Evolutionary conservation across 176 grass and related monocot genomes (phyloP).

Genomic region (Hsuehochloa calcarea): DNA sequence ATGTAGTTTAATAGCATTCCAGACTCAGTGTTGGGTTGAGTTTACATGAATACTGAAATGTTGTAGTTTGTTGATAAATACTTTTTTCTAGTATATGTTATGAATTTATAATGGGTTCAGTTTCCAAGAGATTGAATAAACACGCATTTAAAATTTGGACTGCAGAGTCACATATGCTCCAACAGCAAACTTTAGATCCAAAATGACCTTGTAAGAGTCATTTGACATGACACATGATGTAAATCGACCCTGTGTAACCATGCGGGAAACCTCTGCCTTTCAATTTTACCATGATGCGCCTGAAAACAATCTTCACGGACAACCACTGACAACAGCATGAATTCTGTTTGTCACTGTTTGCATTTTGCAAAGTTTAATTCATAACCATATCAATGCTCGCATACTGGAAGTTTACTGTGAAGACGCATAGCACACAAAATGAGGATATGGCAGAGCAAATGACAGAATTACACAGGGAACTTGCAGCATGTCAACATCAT

Average conservation of each 20-base stretch:
- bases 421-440: background rate
- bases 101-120: background rate
- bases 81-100: background rate
- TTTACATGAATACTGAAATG: background rate
- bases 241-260: background rate
- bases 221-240: background rate
- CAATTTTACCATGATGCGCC: background rate
- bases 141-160: background rate
- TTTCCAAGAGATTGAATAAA: background rate
- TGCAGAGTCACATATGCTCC: background rate
- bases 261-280: background rate
- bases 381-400: background rate
- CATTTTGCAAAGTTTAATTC: background rate
- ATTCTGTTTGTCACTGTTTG: background rate
- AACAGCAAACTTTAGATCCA: background rate
- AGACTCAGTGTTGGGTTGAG: no score
- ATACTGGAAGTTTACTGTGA: background rate
- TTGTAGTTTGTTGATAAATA: background rate
- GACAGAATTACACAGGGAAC: background rate
- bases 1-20: no score
- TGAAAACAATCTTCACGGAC: background rate
- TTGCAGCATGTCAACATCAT: background rate
- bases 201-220: background rate
- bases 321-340: background rate
- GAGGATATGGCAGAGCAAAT: background rate